Base-by-base conservation (phyloP, 495 filamentous ascomycete genomes). In the Penicillium parvum region DNA sequence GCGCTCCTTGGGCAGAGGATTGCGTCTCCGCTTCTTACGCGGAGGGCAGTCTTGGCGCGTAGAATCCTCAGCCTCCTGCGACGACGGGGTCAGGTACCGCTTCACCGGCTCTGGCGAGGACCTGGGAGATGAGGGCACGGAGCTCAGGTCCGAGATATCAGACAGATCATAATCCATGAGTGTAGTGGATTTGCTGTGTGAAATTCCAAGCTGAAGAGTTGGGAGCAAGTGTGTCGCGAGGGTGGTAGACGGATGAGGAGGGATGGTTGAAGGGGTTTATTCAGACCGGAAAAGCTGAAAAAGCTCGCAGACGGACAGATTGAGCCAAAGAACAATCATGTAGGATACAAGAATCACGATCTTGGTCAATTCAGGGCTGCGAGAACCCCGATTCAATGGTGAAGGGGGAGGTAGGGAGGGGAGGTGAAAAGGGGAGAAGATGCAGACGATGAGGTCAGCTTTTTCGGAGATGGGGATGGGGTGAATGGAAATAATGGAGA, bases 1-100 rank as follows among this genome's bases (percentile, higher is more conserved):
- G 52, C 87, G 83, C 53, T 82, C 79, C 57, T 84, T 85, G 41
- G 81, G 77, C 45, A 79, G 70, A 49, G 83, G 76, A 37, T 78
- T 72, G 30, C 82, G 74, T 53, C 78, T 80, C 58, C 83, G 76
- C 57, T 84, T 85, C 73, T 90, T 92, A 28, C 30, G 41, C 23
- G 88, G 86, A 34, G 79, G 69, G 22, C 77, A 81, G 52, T 76
- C 74, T 66, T 72, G 66, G 61, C 66, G 57, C 58, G 70, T 57
- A 65, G 72, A 61, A 57, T 65, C 60, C 38, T 72, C 69, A 43
- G 63, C 46, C 35, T 77, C 72, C 52, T 77, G 75, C 56, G 85
- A 69, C 50, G 85, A 66, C 57, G 80, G 63, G 62, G 79, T 77
- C 44, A 73, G 70, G 46, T 58, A 61, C 32, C 74, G 66, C 60